Evolutionary conservation across 2,329 filamentous ascomycete species (phyloP).

Genomic region (Alternaria conjuncta): DNA sequence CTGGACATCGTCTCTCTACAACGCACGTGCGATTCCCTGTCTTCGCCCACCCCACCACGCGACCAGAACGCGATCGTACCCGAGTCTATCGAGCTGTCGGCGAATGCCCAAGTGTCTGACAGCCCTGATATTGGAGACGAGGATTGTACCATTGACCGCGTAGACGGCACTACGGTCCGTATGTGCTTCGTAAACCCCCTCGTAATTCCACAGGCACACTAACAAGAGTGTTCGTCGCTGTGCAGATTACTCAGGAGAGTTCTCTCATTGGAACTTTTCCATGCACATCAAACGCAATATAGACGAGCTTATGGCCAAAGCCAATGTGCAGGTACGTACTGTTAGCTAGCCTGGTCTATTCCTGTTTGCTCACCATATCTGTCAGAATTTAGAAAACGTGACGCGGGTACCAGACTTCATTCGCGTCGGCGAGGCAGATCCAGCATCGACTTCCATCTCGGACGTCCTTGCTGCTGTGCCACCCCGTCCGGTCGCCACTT

Average conservation of each 20-base stretch:
- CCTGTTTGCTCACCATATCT: background rate
- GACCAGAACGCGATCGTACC: background rate
- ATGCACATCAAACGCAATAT: constrained; percentile 20
- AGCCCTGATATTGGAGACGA: constrained; percentile 14
- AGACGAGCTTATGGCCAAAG: constrained; percentile 16
- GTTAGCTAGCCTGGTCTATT: background rate
- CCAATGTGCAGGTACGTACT: constrained; percentile 6
- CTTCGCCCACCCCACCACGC: background rate
- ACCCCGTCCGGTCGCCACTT: constrained; percentile 41
- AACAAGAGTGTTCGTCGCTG: background rate
- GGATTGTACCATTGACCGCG: constrained; percentile 11
- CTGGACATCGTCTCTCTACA: constrained; percentile 9
- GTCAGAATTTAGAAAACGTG: constrained; percentile 1
- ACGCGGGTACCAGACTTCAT: constrained; percentile 13
- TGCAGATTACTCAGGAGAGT: constrained; percentile 23
- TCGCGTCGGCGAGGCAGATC: constrained; percentile 15
- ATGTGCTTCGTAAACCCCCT: background rate
- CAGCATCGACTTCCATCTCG: constrained; percentile 9
- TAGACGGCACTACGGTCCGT: constrained; percentile 16
- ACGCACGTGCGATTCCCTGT: constrained; percentile 9
- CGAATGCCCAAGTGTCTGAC: background rate
- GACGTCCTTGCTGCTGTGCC: constrained; percentile 14
- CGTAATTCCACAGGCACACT: background rate
- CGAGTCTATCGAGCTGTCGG: background rate
- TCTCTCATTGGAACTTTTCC: constrained; percentile 25